phyloP scores from a whole-genome alignment of 1,284 basidiomycete species.

The Acaromyces ingoldii region DNA sequence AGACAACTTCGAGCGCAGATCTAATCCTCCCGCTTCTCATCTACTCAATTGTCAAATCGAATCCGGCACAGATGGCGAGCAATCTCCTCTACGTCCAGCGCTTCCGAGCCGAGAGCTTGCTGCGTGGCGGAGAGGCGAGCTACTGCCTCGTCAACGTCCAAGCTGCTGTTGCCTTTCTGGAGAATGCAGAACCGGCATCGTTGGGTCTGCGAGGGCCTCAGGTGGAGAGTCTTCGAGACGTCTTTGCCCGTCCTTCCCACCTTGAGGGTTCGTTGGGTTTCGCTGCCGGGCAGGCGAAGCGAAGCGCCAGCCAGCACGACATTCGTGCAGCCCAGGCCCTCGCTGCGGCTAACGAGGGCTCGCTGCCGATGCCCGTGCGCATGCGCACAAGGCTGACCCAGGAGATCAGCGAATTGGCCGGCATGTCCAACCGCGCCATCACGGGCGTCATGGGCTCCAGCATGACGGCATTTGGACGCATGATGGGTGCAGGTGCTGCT shows the following conservation, averaged over 20 bases:
- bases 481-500: slow-evolving; percentile 17
- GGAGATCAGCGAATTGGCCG: slow-evolving; percentile 72
- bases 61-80: slow-evolving; percentile 71
- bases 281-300: too few species aligned
- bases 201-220: slow-evolving; percentile 64
- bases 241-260: neutral
- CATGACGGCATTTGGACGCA: slow-evolving; percentile 53
- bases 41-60: slow-evolving; percentile 80
- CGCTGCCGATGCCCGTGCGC: slow-evolving; percentile 53
- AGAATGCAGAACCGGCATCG: slow-evolving; percentile 78
- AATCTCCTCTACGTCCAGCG: slow-evolving; percentile 81
- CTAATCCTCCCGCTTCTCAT: slow-evolving; percentile 83
- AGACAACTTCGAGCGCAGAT: slow-evolving; percentile 55
- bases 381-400: slow-evolving; percentile 72
- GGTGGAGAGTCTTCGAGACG: slow-evolving; percentile 45
- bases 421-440: slow-evolving; percentile 67
- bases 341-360: too few species aligned
- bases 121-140: slow-evolving; percentile 70
- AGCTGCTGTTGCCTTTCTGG: slow-evolving; percentile 87
- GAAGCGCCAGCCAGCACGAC: too few species aligned
- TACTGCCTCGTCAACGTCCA: slow-evolving; percentile 90
- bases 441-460: slow-evolving; percentile 72
- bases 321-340: too few species aligned
- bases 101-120: slow-evolving; percentile 66
- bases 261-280: neutral